phyloP scores from a whole-genome alignment of 2,329 filamentous ascomycete genomes.

The Ophiostoma sp. region DNA sequence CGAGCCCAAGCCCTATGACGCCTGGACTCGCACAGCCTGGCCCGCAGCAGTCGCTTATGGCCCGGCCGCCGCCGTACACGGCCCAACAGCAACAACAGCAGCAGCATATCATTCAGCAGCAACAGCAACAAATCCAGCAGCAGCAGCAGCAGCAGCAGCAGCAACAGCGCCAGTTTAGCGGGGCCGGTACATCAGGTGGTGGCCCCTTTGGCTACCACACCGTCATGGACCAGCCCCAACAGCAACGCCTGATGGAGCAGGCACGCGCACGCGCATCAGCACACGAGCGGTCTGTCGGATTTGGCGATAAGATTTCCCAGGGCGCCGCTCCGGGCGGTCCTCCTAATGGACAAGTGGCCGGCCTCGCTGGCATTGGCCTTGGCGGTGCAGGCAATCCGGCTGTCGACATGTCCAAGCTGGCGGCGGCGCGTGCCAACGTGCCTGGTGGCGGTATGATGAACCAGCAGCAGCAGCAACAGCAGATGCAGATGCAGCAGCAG shows the following conservation, averaged over 20 bases:
- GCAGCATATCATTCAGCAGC: slow-evolving; percentile 15
- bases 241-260: slow-evolving; percentile 48
- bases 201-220: slow-evolving; percentile 43
- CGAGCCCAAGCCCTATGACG: slow-evolving; percentile 11
- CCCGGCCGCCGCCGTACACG: slow-evolving; percentile 12
- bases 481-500: slow-evolving; percentile 39
- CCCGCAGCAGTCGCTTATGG: slow-evolving; percentile 13
- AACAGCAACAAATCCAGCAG: slow-evolving; percentile 10
- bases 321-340: slow-evolving; percentile 27
- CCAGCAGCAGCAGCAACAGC: slow-evolving; percentile 42
- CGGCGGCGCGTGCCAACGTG: slow-evolving; percentile 37
- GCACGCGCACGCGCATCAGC: slow-evolving; percentile 43
- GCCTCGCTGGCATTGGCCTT: background rate
- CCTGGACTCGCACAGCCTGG: background rate
- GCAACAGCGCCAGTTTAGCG: slow-evolving; percentile 24
- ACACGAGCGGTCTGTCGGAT: slow-evolving; percentile 35
- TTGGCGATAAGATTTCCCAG: slow-evolving; percentile 28
- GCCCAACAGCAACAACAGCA: background rate
- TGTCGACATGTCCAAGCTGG: slow-evolving; percentile 35
- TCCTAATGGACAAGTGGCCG: background rate
- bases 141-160: slow-evolving; percentile 18
- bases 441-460: slow-evolving; percentile 35
- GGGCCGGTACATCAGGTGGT: slow-evolving; percentile 27
- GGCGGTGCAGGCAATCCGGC: background rate
- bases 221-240: slow-evolving; percentile 46